A percentile compares a stretch with the other conserved stretches of the same genome.
Evolutionary conservation across 2,329 filamentous ascomycete genomes (phyloP).

Genomic region (Beauveria bassiana): DNA sequence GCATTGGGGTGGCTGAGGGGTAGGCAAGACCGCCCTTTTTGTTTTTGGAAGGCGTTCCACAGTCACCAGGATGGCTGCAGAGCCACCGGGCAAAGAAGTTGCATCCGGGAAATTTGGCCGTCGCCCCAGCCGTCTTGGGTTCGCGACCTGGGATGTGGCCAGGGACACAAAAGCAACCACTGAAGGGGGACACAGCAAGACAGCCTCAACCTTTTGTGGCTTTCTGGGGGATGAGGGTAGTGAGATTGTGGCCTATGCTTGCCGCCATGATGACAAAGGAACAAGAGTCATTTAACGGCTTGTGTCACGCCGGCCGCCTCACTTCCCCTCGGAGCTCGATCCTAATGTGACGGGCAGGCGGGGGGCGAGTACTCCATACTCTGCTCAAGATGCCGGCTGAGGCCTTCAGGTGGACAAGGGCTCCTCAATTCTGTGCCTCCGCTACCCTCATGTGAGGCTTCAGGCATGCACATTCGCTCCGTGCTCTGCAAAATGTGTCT

Average conservation of each 20-base stretch:
- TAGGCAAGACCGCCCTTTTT: background rate
- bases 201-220: slow-evolving; percentile 1
- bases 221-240: background rate
- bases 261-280: background rate
- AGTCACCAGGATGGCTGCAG: background rate
- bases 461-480: background rate
- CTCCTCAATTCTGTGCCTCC: background rate
- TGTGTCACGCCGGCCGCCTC: background rate
- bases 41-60: background rate
- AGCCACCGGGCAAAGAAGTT: background rate
- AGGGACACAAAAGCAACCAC: background rate
- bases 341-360: background rate
- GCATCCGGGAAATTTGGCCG: background rate
- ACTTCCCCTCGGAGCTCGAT: background rate
- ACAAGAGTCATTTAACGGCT: background rate
- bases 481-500: background rate
- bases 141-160: background rate
- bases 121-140: background rate
- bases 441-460: slow-evolving; percentile 7
- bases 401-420: background rate
- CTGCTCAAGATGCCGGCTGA: background rate
- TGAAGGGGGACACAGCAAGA: background rate
- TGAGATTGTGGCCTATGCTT: background rate
- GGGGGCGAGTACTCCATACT: background rate
- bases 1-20: slow-evolving; percentile 1